Percentiles rank a stretch among this genome's conserved stretches.
phyloP scores from a whole-genome alignment of 257 asterid genomes.

The Asclepias syriaca region DNA sequence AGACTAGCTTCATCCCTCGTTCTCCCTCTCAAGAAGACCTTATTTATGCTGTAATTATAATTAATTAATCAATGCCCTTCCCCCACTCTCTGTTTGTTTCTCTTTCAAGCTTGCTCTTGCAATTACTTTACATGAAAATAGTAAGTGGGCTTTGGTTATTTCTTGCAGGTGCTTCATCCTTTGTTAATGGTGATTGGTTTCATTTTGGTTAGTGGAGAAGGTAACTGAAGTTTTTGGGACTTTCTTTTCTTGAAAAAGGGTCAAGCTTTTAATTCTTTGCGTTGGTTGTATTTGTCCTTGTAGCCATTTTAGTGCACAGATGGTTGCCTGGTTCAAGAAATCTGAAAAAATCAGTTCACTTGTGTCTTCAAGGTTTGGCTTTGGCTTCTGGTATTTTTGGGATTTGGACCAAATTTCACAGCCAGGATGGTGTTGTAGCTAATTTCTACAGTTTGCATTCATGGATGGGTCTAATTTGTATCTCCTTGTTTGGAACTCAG shows the following conservation, averaged over 20 bases:
- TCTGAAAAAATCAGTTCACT: slow-evolving; percentile 68
- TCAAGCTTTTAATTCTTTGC: slow-evolving; percentile 2
- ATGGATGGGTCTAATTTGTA: slow-evolving; percentile 82
- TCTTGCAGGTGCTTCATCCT: slow-evolving; percentile 75
- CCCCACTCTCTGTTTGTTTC: not conserved
- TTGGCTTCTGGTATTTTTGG: slow-evolving; percentile 81
- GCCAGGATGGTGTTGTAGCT: slow-evolving; percentile 75
- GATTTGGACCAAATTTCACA: slow-evolving; percentile 76
- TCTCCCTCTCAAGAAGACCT: slow-evolving; percentile 51
- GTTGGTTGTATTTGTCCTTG: slow-evolving; percentile 7
- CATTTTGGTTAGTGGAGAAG: slow-evolving; percentile 87
- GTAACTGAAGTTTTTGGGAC: slow-evolving; percentile 28
- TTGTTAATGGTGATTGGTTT: slow-evolving; percentile 87
- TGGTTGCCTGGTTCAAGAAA: slow-evolving; percentile 88
- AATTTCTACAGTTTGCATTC: slow-evolving; percentile 86
- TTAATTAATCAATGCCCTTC: no score
- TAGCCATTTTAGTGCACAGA: slow-evolving; percentile 87
- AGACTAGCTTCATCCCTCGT: slow-evolving; percentile 60
- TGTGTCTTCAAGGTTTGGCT: slow-evolving; percentile 88
- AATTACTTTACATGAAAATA: not conserved
- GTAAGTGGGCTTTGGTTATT: not conserved
- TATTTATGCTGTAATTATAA: slow-evolving; percentile 50
- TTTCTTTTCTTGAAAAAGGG: slow-evolving; percentile 10
- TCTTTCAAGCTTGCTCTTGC: not conserved
- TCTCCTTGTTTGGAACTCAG: slow-evolving; percentile 79